Conservation (phyloP, 1,284 basidiomycete genomes). For the Afroboletus lepidellus region DNA sequence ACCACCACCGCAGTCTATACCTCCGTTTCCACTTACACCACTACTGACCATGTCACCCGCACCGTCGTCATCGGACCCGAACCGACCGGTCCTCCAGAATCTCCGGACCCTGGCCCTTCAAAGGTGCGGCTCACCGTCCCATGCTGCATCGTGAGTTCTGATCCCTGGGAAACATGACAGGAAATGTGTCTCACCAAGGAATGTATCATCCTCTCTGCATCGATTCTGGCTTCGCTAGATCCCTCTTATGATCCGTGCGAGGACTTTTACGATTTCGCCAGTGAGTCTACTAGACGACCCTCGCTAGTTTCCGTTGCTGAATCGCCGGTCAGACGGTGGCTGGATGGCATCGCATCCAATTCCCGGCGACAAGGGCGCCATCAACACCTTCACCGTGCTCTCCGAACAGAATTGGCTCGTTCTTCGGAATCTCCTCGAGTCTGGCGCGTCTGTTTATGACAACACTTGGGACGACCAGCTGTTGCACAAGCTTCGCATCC, state of each 20-base stretch:
- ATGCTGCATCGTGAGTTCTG: background rate
- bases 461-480: constrained; percentile 62
- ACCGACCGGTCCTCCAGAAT: constrained; percentile 34
- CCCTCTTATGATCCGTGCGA: constrained; percentile 88
- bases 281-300: constrained; percentile 44
- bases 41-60: constrained; percentile 33
- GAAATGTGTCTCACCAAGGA: constrained; percentile 73
- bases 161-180: constrained; percentile 33
- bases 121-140: constrained; percentile 18
- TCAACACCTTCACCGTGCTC: constrained; percentile 61
- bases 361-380: constrained; percentile 78
- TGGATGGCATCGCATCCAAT: constrained; percentile 82
- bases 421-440: constrained; percentile 59
- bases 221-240: constrained; percentile 82
- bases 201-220: constrained; percentile 83
- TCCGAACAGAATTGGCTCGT: constrained; percentile 64
- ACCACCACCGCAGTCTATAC: constrained; percentile 40
- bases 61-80: constrained; percentile 34
- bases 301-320: constrained; percentile 5
- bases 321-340: constrained; percentile 57
- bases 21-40: constrained; percentile 37
- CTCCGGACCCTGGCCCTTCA: constrained; percentile 25
- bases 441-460: constrained; percentile 29
- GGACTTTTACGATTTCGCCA: constrained; percentile 91
- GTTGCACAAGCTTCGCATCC: constrained; percentile 74